Percentiles rank a stretch among this genome's conserved stretches.
Evolutionary conservation across 176 grass and related monocot species (phyloP).

Genomic region (Otatea glauca): DNA sequence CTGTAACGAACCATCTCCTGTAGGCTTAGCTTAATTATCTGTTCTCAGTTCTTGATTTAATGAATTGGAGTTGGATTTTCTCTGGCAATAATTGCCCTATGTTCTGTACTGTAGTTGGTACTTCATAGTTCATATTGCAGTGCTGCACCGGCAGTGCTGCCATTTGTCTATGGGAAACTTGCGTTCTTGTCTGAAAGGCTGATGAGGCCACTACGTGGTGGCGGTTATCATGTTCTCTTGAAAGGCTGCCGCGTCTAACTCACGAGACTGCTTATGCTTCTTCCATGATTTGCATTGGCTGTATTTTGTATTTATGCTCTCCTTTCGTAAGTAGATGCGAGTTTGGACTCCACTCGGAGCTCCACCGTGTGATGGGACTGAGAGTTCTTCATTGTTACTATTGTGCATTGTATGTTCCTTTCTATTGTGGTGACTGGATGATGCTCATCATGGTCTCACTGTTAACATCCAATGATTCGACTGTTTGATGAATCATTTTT

Average conservation of each 20-base stretch:
- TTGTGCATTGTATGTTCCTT: not conserved
- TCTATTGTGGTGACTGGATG: slow-evolving; percentile 28
- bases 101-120: not conserved
- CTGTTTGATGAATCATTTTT: slow-evolving; percentile 27
- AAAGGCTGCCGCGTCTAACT: not conserved
- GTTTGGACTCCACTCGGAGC: not conserved
- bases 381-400: slow-evolving; percentile 7
- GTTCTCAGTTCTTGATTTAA: slow-evolving; percentile 26
- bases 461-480: not conserved
- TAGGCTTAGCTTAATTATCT: slow-evolving; percentile 39
- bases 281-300: not conserved
- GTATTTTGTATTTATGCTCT: not conserved
- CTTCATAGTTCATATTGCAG: not conserved
- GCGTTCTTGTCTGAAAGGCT: not conserved
- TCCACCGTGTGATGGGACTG: not conserved
- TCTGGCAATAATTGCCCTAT: not conserved
- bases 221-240: not conserved
- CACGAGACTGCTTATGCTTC: not conserved
- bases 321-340: not conserved
- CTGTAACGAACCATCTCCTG: slow-evolving; percentile 40
- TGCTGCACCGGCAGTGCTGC: not conserved
- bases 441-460: slow-evolving; percentile 36
- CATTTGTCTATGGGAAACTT: not conserved
- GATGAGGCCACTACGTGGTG: not conserved
- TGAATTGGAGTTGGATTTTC: slow-evolving; percentile 37